Base-by-base conservation (phyloP, 2,329 filamentous ascomycete genomes). In the Macroventuria anomochaeta region DNA sequence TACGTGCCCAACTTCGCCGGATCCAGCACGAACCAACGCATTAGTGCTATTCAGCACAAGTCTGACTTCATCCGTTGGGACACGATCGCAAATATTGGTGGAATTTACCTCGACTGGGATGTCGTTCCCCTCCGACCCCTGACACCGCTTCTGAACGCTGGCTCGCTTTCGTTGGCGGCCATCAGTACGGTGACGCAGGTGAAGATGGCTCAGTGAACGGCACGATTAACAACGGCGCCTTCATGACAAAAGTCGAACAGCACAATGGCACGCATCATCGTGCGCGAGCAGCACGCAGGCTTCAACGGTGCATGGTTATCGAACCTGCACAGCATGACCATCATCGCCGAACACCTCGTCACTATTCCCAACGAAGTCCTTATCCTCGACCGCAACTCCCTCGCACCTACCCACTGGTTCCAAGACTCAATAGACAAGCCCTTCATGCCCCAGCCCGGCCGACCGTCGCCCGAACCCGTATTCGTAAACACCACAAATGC, bases 111-210 rank as follows among this genome's bases (percentile, higher is more conserved):
- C 33, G 59, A 64, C 42, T 63, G 54, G 42, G 61, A 66, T 26
- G 57, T 66, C 18, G n/a, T 66, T 0, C 26, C 53, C 2, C 46
- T 64, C 3, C 44, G 46, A n/a, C 41, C 54, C 2, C 33, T 66
- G 11, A 50, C 43, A 2, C 50, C 59, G 1, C 41, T 66, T 1
- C 36, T 61, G 3, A 56, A 50, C 18, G 15, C 54, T 2, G 59
- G 57, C 4, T 63, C 39, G 52, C 49, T 2, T 57, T 57, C 37
- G 26, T 66, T 11, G 59, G 33, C 3, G 62, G 62, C 18, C 59
- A 61, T 2, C 61, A 64, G 15, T 58, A 57, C 41, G 32, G 52
- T 29, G 53, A 53, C 15, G 66, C 67, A 62, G 63, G 70, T 63
- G 74, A 75, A 31, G 53, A 39, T 15, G 46, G 56, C 4, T 25